Percentiles rank a stretch among this genome's conserved stretches.
Evolutionary conservation across 73 alveolate species (phyloP).

Genomic region (Uronychia binucleata): DNA sequence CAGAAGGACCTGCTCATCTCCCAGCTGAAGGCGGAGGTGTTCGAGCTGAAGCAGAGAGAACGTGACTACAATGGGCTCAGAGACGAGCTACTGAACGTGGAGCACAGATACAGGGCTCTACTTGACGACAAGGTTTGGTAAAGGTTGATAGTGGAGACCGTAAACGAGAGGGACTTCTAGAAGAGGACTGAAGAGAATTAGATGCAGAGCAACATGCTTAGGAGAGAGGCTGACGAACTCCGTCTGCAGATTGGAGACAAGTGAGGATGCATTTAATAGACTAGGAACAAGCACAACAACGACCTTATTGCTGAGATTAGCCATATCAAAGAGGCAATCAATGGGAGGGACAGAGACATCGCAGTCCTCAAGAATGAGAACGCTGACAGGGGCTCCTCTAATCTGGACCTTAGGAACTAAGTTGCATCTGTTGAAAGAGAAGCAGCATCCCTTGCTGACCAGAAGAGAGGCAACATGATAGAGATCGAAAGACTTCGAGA

Average conservation of each 20-base stretch:
- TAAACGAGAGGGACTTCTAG: constrained; percentile 45
- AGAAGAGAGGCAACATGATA: constrained; percentile 17
- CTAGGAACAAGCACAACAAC: background rate
- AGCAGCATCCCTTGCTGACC: constrained; percentile 10
- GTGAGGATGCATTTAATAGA: background rate
- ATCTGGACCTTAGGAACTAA: background rate
- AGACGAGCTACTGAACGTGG: constrained; percentile 36
- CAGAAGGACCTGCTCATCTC: constrained; percentile 62
- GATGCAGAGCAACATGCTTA: constrained; percentile 23
- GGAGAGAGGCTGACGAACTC: constrained; percentile 16
- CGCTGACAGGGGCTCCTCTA: background rate
- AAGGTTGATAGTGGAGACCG: background rate
- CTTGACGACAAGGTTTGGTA: constrained; percentile 17
- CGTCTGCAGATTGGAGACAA: background rate
- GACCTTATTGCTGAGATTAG: background rate
- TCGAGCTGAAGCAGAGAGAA: constrained; percentile 54
- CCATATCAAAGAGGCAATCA: background rate
- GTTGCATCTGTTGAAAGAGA: constrained; percentile 3
- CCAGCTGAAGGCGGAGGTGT: constrained; percentile 52
- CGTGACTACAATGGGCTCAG: constrained; percentile 42
- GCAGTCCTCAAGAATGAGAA: background rate
- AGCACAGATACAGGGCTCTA: constrained; percentile 21
- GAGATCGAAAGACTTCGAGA: constrained; percentile 18
- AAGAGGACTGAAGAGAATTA: constrained; percentile 27
- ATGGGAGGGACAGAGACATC: background rate